Conservation (phyloP, 192 early-diverging fungal species). For the Rhizoclosmatium globosum region DNA sequence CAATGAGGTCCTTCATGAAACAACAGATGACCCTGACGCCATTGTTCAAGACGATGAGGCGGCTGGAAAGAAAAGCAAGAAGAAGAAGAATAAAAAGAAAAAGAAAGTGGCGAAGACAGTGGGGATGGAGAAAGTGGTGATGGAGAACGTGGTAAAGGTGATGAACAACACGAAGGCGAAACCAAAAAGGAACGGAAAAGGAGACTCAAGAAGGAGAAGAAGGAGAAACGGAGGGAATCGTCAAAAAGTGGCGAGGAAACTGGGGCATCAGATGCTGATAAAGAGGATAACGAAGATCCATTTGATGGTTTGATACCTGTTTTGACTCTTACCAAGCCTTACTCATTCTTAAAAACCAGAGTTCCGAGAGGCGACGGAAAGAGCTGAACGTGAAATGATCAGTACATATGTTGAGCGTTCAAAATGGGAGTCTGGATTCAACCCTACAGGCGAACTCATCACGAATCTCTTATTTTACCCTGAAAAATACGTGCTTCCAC, state of each 20-base stretch:
- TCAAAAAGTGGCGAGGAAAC: background rate
- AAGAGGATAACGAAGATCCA: constrained; percentile 27
- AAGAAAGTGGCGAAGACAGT: background rate
- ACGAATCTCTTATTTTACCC: constrained; percentile 28
- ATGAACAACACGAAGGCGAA: background rate
- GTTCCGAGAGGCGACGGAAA: constrained; percentile 28
- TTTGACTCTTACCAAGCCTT: background rate
- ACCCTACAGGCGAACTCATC: background rate
- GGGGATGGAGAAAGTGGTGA: background rate
- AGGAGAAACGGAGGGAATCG: background rate
- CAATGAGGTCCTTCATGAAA: background rate
- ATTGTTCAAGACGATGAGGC: background rate
- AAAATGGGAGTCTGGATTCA: constrained; percentile 31
- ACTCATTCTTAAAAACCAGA: constrained; percentile 9
- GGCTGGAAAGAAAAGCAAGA: background rate
- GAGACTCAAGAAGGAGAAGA: background rate
- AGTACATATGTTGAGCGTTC: constrained; percentile 26
- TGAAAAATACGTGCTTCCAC: constrained; percentile 33
- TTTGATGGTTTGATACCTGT: constrained; percentile 4
- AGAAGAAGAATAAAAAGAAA: constrained; percentile 25
- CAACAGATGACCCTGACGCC: background rate
- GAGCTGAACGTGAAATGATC: constrained; percentile 30
- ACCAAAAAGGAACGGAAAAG: constrained; percentile 7
- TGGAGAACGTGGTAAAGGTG: background rate
- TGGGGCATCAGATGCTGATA: constrained; percentile 31